Conservation (phyloP, 805 yeast species). For the Kluyveromyces dobzhanskii region DNA sequence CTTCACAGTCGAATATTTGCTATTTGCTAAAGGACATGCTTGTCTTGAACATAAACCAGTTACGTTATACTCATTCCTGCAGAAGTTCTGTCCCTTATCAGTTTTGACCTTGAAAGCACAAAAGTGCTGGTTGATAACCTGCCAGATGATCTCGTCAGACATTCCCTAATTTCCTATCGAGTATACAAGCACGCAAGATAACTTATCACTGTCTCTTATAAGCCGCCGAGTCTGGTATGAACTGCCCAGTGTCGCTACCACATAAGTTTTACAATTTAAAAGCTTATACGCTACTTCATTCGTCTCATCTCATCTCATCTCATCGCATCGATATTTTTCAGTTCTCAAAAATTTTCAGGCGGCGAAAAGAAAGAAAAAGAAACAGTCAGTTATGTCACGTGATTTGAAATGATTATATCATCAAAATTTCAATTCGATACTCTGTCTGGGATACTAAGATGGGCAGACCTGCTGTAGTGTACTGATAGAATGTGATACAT, state of each 20-base stretch:
- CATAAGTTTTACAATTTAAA: too few species aligned
- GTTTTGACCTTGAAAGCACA: conserved; percentile 92
- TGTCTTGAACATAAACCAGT: conserved; percentile 88
- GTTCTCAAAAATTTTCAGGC: conserved; percentile 7
- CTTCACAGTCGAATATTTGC: conserved; percentile 82
- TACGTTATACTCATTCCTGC: conserved; percentile 94
- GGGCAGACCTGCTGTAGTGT: too few species aligned
- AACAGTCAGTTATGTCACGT: too few species aligned
- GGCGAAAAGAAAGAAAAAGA: conserved; percentile 2
- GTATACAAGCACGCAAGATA: background rate
- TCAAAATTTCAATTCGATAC: too few species aligned
- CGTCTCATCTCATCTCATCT: conserved; percentile 19
- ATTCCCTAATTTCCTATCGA: conserved; percentile 10
- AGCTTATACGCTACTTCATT: conserved; percentile 1
- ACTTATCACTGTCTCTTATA: too few species aligned
- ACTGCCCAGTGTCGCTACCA: too few species aligned
- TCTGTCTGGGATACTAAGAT: too few species aligned
- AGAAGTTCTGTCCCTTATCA: conserved; percentile 81
- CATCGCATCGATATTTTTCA: conserved; percentile 14
- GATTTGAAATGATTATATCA: too few species aligned
- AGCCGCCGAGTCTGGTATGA: too few species aligned
- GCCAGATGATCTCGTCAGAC: conserved; percentile 91
- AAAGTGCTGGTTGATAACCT: conserved; percentile 88
- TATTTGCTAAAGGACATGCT: conserved; percentile 94
- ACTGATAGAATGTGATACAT: too few species aligned